These are phyloP conservation scores for Leccinum barrowsii DNA, from an alignment of 768 basidiomycete species.

Conservation along the genomic window DNA sequence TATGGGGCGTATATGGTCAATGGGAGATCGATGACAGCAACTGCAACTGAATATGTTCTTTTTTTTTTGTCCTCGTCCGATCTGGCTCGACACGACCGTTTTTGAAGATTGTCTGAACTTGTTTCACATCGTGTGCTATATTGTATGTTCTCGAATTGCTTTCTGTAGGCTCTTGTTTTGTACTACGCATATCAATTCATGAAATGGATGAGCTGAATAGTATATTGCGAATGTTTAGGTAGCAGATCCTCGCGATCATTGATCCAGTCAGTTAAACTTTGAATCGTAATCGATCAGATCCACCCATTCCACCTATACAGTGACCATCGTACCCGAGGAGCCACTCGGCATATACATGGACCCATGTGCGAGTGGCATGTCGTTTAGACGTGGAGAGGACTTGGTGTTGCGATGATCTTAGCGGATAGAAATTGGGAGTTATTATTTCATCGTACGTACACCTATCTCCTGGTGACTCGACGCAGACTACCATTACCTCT, in stretches of 20 bases:
- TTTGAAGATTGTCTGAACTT: not conserved
- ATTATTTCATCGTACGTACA: not conserved
- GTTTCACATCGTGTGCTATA: not conserved
- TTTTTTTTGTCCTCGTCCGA: not conserved
- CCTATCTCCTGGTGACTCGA: not conserved
- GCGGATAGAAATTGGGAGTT: not conserved
- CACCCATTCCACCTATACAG: too few relatives aligned
- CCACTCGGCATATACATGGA: too few relatives aligned
- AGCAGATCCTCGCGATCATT: too few relatives aligned
- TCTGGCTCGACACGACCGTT: not conserved
- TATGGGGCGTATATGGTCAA: not conserved
- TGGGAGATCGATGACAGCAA: not conserved
- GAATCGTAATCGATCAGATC: too few relatives aligned
- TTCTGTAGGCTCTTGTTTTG: not conserved
- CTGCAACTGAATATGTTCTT: not conserved
- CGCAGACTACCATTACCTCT: not conserved
- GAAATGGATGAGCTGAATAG: not conserved
- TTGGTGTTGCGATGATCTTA: not conserved
- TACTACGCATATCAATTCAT: not conserved
- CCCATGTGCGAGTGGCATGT: too few relatives aligned
- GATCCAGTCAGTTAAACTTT: too few relatives aligned
- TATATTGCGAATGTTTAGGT: too few relatives aligned
- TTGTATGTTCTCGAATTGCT: not conserved
- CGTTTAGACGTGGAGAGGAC: too few relatives aligned
- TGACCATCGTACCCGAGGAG: too few relatives aligned